Conservation (phyloP, 1,284 basidiomycete species). For the Agaricales sp. region DNA sequence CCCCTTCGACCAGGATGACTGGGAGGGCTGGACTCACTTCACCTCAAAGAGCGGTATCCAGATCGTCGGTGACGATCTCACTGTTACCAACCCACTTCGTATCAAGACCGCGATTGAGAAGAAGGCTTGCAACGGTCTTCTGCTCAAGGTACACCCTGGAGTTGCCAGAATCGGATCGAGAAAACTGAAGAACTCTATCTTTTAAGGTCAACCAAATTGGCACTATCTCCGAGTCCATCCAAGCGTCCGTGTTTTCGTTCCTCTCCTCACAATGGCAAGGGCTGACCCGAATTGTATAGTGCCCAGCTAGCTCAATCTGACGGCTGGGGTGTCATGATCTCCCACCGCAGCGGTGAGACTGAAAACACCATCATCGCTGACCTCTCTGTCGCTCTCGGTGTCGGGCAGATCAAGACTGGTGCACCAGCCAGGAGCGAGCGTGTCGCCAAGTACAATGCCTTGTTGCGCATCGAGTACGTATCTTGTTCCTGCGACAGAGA, state of each 20-base stretch:
- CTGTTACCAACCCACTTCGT: conserved; percentile 95
- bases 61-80: conserved; percentile 97
- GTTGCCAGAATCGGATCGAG: no score
- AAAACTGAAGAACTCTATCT: no score
- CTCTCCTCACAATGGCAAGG: conserved; percentile 2
- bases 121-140: conserved; percentile 98
- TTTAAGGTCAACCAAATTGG: conserved; percentile 92
- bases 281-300: conserved; percentile 27
- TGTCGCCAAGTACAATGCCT: conserved; percentile 88
- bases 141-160: conserved; percentile 83
- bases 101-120: conserved; percentile 99
- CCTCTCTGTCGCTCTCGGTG: conserved; percentile 88
- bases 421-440: conserved; percentile 91
- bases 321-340: conserved; percentile 99
- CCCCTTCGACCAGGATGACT: conserved; percentile 99
- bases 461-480: conserved; percentile 84
- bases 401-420: conserved; percentile 98
- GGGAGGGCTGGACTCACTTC: conserved; percentile 96
- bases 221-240: conserved; percentile 97
- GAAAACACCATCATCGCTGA: conserved; percentile 97
- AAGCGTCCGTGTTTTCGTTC: conserved; percentile 51
- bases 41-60: conserved; percentile 71
- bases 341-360: conserved; percentile 96
- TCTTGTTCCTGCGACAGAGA: conserved; percentile 1
- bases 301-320: conserved; percentile 95